These are phyloP conservation scores for Penstemon eatonii DNA, from an alignment of 257 asterid genomes.

Conservation along the genomic window DNA sequence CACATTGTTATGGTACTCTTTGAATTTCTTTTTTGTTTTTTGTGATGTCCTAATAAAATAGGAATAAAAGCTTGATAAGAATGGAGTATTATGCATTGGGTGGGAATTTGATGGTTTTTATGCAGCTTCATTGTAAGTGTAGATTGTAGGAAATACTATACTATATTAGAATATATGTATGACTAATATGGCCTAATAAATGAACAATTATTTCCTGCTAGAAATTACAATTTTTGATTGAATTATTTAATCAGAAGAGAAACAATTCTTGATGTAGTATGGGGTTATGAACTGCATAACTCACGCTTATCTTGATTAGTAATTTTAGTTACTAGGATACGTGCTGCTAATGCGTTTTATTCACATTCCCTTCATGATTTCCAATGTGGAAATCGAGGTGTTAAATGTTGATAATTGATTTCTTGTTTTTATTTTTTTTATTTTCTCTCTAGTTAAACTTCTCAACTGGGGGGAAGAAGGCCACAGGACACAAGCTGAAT, in stretches of 20 bases:
- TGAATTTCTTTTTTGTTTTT: too few species aligned
- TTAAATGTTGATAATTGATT: not conserved
- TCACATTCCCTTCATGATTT: slow-evolving; percentile 2
- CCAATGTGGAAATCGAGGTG: not conserved
- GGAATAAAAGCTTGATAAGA: too few species aligned
- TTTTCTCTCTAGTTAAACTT: slow-evolving; percentile 58
- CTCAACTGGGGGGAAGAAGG: slow-evolving; percentile 94
- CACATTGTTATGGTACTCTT: too few species aligned
- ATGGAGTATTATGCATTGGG: too few species aligned
- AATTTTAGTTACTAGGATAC: too few species aligned
- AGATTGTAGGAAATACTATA: too few species aligned
- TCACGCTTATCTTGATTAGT: not conserved
- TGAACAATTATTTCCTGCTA: too few species aligned
- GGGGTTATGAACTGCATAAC: too few species aligned
- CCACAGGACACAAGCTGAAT: slow-evolving; percentile 57
- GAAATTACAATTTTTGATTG: not conserved
- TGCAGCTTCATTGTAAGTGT: not conserved
- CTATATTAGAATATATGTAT: too few species aligned
- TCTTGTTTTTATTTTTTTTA: too few species aligned
- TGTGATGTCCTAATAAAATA: too few species aligned
- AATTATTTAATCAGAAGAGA: not conserved
- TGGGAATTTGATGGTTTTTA: not conserved
- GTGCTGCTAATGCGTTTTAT: not conserved
- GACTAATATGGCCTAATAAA: too few species aligned
- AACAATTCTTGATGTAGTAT: not conserved